Evolutionary conservation across 2,329 filamentous ascomycete genomes (phyloP).

Genomic region (Pseudogymnoascus sp.): DNA sequence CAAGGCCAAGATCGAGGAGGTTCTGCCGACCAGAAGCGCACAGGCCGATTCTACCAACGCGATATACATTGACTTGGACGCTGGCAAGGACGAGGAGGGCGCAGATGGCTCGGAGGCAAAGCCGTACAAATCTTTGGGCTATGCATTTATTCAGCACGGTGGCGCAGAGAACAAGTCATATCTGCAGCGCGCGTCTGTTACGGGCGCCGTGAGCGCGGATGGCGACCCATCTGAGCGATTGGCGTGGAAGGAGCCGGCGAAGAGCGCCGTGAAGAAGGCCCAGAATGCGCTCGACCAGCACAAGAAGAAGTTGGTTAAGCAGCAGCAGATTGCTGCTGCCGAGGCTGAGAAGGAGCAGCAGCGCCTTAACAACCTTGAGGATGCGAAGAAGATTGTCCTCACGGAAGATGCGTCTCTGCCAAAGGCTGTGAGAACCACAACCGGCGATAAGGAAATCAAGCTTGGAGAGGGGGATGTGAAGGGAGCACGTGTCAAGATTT

Average conservation of each 20-base stretch:
- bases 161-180: constrained; percentile 51
- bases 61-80: constrained; percentile 75
- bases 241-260: constrained; percentile 74
- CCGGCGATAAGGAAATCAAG: constrained; percentile 60
- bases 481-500: constrained; percentile 70
- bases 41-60: constrained; percentile 29
- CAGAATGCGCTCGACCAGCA: constrained; percentile 64
- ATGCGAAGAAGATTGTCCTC: constrained; percentile 70
- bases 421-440: constrained; percentile 64
- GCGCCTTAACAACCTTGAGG: constrained; percentile 62
- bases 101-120: constrained; percentile 61
- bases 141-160: constrained; percentile 64
- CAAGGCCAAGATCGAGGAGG: constrained; percentile 8
- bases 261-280: constrained; percentile 80
- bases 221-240: constrained; percentile 56
- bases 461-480: constrained; percentile 49
- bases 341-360: constrained; percentile 67
- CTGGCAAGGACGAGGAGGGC: constrained; percentile 60
- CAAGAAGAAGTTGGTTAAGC: constrained; percentile 79
- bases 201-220: constrained; percentile 49
- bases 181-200: constrained; percentile 59
- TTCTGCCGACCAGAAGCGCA: neutral
- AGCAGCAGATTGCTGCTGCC: constrained; percentile 61
- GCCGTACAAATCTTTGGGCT: constrained; percentile 74
- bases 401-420: constrained; percentile 65